Evolutionary conservation across 495 filamentous ascomycete species (phyloP).

Genomic region (Mycothermus thermophilus): DNA sequence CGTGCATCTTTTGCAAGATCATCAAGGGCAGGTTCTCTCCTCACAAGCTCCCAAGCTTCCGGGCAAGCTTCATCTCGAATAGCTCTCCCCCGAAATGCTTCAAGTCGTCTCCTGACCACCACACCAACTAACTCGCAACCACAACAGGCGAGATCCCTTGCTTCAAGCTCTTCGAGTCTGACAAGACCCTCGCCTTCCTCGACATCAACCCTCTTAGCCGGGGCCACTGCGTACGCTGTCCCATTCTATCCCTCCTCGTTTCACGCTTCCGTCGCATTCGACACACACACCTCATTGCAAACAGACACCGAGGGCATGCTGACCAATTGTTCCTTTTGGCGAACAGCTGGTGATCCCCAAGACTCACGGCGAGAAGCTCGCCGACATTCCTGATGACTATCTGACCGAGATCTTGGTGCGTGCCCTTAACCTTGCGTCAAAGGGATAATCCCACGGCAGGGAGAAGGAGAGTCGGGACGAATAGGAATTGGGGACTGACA

Average conservation of each 20-base stretch:
- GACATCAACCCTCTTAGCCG: constrained; percentile 80
- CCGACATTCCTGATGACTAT: constrained; percentile 84
- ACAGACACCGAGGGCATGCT: neutral
- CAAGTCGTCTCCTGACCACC: constrained; percentile 3
- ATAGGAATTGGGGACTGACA: too few relatives aligned
- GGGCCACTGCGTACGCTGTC: constrained; percentile 56
- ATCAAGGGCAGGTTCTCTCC: constrained; percentile 57
- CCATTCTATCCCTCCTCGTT: neutral
- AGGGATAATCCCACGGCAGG: too few relatives aligned
- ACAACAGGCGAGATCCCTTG: constrained; percentile 75
- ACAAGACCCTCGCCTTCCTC: constrained; percentile 90
- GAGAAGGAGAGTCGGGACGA: too few relatives aligned
- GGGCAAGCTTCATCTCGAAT: constrained; percentile 1
- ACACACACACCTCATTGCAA: neutral
- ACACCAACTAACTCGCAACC: constrained; percentile 7
- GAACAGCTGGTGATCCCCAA: constrained; percentile 88
- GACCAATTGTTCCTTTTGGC: neutral
- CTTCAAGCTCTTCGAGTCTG: constrained; percentile 87
- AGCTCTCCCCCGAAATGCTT: too few relatives aligned
- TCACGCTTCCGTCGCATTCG: neutral
- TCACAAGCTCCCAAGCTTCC: neutral
- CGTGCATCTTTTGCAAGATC: constrained; percentile 97
- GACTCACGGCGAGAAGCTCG: constrained; percentile 81
- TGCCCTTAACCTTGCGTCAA: too few relatives aligned
- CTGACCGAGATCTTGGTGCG: constrained; percentile 69